Evolutionary conservation across 2,329 filamentous ascomycete species (phyloP).

Genomic region (Botryotinia convoluta): DNA sequence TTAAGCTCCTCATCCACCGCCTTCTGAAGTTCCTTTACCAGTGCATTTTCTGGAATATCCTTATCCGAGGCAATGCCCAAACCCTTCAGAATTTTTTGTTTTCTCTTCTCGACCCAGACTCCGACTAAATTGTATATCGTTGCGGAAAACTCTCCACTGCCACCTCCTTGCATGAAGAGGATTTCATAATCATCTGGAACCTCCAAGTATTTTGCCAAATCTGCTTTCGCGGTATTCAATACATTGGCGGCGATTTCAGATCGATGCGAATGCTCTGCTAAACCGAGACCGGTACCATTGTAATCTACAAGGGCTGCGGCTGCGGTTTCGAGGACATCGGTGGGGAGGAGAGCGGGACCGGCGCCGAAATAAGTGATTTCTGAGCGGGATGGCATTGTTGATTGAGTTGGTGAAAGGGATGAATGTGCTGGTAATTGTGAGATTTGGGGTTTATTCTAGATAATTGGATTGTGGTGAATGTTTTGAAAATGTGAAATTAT

Average conservation of each 20-base stretch:
- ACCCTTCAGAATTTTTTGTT: slow-evolving; percentile 56
- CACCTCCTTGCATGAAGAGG: slow-evolving; percentile 83
- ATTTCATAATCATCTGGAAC: slow-evolving; percentile 86
- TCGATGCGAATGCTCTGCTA: slow-evolving; percentile 89
- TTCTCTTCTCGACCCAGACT: slow-evolving; percentile 73
- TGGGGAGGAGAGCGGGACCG: slow-evolving; percentile 84
- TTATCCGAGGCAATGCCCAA: slow-evolving; percentile 47
- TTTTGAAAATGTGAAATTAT: not conserved
- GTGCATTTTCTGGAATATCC: slow-evolving; percentile 51
- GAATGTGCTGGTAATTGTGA: not conserved
- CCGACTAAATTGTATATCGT: slow-evolving; percentile 80
- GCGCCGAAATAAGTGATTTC: slow-evolving; percentile 84
- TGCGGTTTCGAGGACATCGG: slow-evolving; percentile 73
- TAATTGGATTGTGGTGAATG: not conserved
- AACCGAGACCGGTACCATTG: slow-evolving; percentile 74
- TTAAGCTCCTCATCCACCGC: slow-evolving; percentile 69
- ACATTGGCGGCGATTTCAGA: slow-evolving; percentile 75
- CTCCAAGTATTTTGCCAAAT: slow-evolving; percentile 71
- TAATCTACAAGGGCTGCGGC: slow-evolving; percentile 78
- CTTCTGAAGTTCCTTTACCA: slow-evolving; percentile 58
- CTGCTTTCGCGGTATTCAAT: slow-evolving; percentile 73
- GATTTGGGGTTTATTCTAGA: not conserved
- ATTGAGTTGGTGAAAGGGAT: not conserved
- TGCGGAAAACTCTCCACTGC: slow-evolving; percentile 81
- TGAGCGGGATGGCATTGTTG: slow-evolving; percentile 17